Evolutionary conservation across 2,329 filamentous ascomycete species (phyloP), one percentile per base, ranked within the genome.

Genomic region (Nigrograna mackinnonii): DNA sequence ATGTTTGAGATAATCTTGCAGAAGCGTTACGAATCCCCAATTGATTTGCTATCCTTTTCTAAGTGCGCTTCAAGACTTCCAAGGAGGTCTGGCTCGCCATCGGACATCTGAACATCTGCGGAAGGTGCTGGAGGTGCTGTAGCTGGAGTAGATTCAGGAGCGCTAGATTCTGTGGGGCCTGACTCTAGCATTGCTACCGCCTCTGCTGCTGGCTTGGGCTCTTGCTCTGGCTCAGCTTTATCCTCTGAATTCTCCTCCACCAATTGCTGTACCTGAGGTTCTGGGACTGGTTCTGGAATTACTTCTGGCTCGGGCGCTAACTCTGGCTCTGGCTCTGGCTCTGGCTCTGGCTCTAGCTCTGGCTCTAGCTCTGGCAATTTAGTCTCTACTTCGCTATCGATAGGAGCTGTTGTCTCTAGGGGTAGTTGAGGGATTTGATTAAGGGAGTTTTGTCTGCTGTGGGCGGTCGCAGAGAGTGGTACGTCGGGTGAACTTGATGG

Each of bases 31-130:
- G n/a, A n/a, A n/a, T n/a, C n/a, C n/a, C n/a, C n/a, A n/a, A n/a
- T n/a, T n/a, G n/a, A n/a, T 22, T 58, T 47, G 38, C 54, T 57
- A 28, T 64, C 60, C 38, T 64, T 59, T 18, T 69, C 65, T 34
- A 75, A 49, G 41, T 74, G 74, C 18, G 67, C 68, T 49, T 79
- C 75, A 18, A 78, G 52, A 41, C 70, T 77, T 24, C 72, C 74
- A 20, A 78, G 56, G 22, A 78, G 52, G 58, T 78, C 74, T 21
- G 70, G 55, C 39, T 74, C 71, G 6, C 60, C 64, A 26, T 69
- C 68, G 14, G 68, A 60, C 22, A 58, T 46, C 6, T 51, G 52
- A 7, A 43, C 41, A 17, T 51, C 40, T 9, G 13, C 17, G 12
- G 13, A 6, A 20, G 34, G 2, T 21, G 19, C 34, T 7, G 35